Evolutionary conservation across 495 filamentous ascomycete species (phyloP).

Genomic region (Glarea lozoyensis): DNA sequence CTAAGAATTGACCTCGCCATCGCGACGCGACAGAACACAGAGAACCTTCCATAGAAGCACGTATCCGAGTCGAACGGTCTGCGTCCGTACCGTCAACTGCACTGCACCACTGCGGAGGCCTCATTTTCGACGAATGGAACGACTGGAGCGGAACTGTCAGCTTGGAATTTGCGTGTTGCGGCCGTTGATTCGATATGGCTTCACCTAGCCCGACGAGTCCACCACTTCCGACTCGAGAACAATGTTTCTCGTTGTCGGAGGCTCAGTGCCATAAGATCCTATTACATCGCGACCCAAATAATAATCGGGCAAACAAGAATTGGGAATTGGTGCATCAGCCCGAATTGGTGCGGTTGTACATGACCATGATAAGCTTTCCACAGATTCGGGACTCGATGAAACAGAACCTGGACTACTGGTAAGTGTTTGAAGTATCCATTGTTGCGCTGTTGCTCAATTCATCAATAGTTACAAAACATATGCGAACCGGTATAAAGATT

Average conservation of each 20-base stretch:
- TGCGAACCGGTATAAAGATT: slow-evolving; percentile 14
- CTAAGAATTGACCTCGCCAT: too few species aligned
- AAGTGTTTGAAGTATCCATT: background rate
- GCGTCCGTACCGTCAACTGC: too few species aligned
- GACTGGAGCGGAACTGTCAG: background rate
- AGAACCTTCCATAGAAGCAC: too few species aligned
- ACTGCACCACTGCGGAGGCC: background rate
- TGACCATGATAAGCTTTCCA: slow-evolving; percentile 16
- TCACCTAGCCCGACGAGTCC: slow-evolving; percentile 2
- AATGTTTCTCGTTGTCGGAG: slow-evolving; percentile 10
- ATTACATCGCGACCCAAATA: slow-evolving; percentile 7
- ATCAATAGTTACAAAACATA: slow-evolving; percentile 14
- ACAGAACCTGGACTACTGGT: slow-evolving; percentile 12
- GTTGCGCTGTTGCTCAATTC: background rate
- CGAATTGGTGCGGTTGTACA: slow-evolving; percentile 11
- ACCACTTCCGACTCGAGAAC: slow-evolving; percentile 10
- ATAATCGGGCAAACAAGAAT: slow-evolving; percentile 2
- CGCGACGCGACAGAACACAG: too few species aligned
- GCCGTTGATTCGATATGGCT: slow-evolving; percentile 6
- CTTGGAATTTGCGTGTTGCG: background rate
- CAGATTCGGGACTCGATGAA: slow-evolving; percentile 11
- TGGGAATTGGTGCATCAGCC: slow-evolving; percentile 11
- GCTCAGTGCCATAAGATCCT: slow-evolving; percentile 12
- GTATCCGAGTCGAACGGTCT: too few species aligned
- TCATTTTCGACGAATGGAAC: slow-evolving; percentile 8